phyloP scores from a whole-genome alignment of 805 yeast genomes.

The Cephaloascus fragrans region DNA sequence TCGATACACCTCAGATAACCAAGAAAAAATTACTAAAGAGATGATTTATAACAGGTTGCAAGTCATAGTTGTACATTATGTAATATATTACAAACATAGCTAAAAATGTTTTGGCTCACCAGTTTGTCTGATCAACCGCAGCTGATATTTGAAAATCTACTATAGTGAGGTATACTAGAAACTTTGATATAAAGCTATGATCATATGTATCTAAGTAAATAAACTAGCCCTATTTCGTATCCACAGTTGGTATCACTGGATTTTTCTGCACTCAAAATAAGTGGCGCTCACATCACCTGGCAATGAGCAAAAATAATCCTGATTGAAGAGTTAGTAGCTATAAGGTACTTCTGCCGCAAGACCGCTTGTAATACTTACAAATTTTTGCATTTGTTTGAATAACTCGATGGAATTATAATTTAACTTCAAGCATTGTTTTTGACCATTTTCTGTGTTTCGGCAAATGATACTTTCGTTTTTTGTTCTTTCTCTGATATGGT shows the following conservation, averaged over 20 bases:
- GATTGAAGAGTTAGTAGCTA: constrained; percentile 1
- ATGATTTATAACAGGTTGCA: too few relatives aligned
- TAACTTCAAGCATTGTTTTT: constrained; percentile 37
- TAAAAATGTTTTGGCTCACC: too few relatives aligned
- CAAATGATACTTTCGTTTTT: constrained; percentile 30
- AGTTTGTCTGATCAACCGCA: too few relatives aligned
- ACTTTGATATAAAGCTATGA: too few relatives aligned
- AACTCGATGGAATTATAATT: constrained; percentile 27
- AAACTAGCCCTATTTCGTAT: background rate
- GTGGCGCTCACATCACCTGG: constrained; percentile 39
- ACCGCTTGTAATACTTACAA: constrained; percentile 12
- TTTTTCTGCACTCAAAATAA: constrained; percentile 42
- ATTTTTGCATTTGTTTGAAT: constrained; percentile 38
- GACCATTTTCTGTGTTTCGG: constrained; percentile 30
- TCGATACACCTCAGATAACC: too few relatives aligned
- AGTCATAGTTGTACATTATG: too few relatives aligned
- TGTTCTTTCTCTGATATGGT: constrained; percentile 6
- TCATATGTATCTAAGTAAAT: background rate
- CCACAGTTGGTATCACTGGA: constrained; percentile 12
- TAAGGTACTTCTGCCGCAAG: background rate
- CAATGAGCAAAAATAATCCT: constrained; percentile 38
- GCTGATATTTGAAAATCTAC: too few relatives aligned
- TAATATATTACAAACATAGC: too few relatives aligned
- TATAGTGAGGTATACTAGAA: too few relatives aligned
- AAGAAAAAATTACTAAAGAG: too few relatives aligned